Evolutionary conservation across 2,329 filamentous ascomycete genomes (phyloP).

Genomic region (Apiospora kogelbergensis): DNA sequence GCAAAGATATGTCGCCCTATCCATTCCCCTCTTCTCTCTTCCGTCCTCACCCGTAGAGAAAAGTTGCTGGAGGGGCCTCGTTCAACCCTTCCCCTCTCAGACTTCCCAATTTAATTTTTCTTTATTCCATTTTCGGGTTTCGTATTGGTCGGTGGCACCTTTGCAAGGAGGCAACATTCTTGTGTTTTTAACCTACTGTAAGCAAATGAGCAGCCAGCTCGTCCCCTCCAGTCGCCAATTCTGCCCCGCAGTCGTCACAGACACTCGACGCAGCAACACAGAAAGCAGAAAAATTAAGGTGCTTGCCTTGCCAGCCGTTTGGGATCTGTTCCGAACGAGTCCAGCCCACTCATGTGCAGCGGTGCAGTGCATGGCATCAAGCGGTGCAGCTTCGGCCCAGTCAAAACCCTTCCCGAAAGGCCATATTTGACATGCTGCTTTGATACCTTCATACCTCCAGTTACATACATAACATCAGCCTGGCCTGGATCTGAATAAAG

Average conservation of each 20-base stretch:
- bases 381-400: neutral
- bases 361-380: neutral
- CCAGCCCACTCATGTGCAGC: neutral
- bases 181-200: conserved; percentile 1
- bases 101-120: neutral
- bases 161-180: neutral
- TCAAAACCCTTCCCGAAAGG: neutral
- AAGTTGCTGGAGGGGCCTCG: neutral
- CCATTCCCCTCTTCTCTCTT: conserved; percentile 1
- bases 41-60: conserved; percentile 6
- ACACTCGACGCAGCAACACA: neutral
- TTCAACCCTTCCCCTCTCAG: neutral
- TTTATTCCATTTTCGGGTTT: neutral
- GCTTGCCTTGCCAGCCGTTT: neutral
- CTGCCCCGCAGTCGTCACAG: conserved; percentile 9
- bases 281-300: neutral
- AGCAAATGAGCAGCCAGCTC: conserved; percentile 8
- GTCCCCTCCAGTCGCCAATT: neutral
- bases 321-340: conserved; percentile 5
- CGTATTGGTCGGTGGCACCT: neutral
- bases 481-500: neutral
- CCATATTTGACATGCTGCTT: neutral
- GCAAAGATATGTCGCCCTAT: neutral
- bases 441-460: neutral
- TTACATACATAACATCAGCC: neutral